Base-by-base conservation (phyloP, 768 basidiomycete species). In the Saitozyma sp. region DNA sequence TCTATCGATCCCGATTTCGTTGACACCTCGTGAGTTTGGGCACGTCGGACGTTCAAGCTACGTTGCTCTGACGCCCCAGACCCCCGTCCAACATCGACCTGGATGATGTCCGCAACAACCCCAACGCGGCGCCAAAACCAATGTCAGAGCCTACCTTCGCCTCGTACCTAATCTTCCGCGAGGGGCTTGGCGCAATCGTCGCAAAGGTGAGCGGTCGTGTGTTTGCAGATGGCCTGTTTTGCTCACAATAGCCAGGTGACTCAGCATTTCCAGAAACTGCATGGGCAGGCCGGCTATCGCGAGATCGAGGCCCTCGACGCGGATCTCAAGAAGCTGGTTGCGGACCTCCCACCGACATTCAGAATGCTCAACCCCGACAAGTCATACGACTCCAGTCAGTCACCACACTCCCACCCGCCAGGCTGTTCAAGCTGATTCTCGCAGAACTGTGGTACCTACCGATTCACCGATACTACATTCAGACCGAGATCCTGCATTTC, bases 231-330 rank as follows among this genome's bases (percentile, higher is more conserved):
- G 29, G 29, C 29, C 29, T 2, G 29, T 29, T 29, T 29, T 29
- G 29, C 29, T 29, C 17, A 16, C n/a, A 19, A 17, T 41, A n/a
- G 13, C 11, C 50, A 87, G 51, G 91, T 96, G 74, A 90, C 91
- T 46, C 90, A 92, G 71, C 91, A 94, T 80, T 95, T 93, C 80
- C 93, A 95, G 76, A 88, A 89, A 80, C 86, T 93, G 41, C 84
- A 86, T 50, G 85, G 86, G 20, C 85, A 83, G 61, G 87, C 86
- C 59, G 89, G 89, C 69, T 95, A 95, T 78, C 84, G 86, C 37
- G 92, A 95, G 75, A 90, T 93, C 43, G 76, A 89, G 50, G 80
- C 84, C 1, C 83, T 96, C 38, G 93, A 96, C 70, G 90, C 91
- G 39, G 90, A 94, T 59, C 79, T 96, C 45, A 82, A 89, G 57